Evolutionary conservation across 768 basidiomycete genomes (phyloP).

Genomic region (Imleria badia): DNA sequence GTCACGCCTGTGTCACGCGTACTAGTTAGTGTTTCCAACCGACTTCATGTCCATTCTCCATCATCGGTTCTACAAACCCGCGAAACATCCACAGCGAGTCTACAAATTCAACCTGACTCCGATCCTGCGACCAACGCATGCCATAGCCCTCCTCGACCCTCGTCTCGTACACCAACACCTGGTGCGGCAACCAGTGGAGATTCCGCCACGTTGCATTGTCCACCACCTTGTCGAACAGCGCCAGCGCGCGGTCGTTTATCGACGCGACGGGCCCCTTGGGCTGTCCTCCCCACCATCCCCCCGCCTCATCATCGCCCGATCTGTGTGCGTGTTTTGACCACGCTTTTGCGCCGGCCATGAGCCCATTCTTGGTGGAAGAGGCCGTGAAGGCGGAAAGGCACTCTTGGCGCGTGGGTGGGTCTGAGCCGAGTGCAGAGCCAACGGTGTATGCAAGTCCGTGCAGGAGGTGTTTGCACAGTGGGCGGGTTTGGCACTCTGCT

Average conservation of each 20-base stretch:
- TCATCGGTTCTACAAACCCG: conserved; percentile 68
- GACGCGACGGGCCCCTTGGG: conserved; percentile 51
- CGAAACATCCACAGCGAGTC: conserved; percentile 51
- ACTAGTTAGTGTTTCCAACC: conserved; percentile 55
- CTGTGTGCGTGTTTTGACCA: conserved; percentile 69
- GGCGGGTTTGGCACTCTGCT: conserved; percentile 21
- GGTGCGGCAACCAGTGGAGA: conserved; percentile 65
- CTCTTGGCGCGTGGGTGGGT: conserved; percentile 46
- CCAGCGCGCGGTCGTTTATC: conserved; percentile 53
- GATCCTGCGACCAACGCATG: conserved; percentile 64
- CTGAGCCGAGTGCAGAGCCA: conserved; percentile 56
- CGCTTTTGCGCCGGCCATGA: conserved; percentile 60
- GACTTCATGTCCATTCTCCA: conserved; percentile 62
- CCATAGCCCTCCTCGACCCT: conserved; percentile 62
- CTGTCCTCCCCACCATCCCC: conserved; percentile 52
- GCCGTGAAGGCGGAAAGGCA: conserved; percentile 54
- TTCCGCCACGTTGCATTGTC: conserved; percentile 57
- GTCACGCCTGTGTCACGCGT: too few species aligned
- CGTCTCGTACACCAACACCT: conserved; percentile 60
- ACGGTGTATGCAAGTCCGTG: conserved; percentile 57
- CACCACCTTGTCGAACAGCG: conserved; percentile 54
- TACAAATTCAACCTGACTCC: conserved; percentile 12
- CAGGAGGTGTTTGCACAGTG: conserved; percentile 45
- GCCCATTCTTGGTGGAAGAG: conserved; percentile 45
- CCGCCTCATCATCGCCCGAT: conserved; percentile 29